Evolutionary conservation across 495 filamentous ascomycete genomes (phyloP), one percentile per base, ranked within the genome.

Genomic region (Aspergillus saccharolyticus): DNA sequence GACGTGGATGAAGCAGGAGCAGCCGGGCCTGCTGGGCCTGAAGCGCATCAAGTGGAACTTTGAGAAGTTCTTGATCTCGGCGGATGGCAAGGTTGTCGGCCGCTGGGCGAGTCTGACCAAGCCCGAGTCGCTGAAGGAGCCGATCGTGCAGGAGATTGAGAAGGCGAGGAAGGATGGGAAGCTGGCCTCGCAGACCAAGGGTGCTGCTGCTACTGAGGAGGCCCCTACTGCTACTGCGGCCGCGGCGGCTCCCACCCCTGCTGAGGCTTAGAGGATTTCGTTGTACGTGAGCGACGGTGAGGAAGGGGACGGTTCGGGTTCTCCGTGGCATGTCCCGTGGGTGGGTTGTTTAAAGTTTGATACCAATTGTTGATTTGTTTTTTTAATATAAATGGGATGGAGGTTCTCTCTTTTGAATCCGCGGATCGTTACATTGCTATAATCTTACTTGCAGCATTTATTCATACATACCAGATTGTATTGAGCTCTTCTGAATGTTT

Each of bases 31-130:
- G 6, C 64, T 96, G 67, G 94, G 94, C 19, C 61, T 97, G 66
- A 91, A 92, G 85, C 67, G 85, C 39, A 79, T 98, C 63, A 95
- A 96, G 87, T 96, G 92, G 90, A 96, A 93, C 70, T 95, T 96
- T 73, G 95, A 98, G 79, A 98, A 98, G 82, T 97, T 96, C 71
- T 74, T 98, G 61, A 78, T 97, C 54, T 85, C 84, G n/a, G 80
- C 80, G 53, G 90, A 96, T 70, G 93, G 93, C 3, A 80, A 86
- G 72, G 91, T 97, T 24, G 88, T 85, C 66, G 78, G 74, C 7
- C 72, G 94, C 46, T 97, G 90, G 89, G 88, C 89, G 24, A 90
- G 88, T 66, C 84, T 83, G 14, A 89, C 87, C 12, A 96, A 91
- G 82, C 94, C 94, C 0, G 89, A 90, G 78, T 74, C 69, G 33